Conservation (phyloP, 1,139 yeast genomes). For the Geotrichum bryndzae region DNA sequence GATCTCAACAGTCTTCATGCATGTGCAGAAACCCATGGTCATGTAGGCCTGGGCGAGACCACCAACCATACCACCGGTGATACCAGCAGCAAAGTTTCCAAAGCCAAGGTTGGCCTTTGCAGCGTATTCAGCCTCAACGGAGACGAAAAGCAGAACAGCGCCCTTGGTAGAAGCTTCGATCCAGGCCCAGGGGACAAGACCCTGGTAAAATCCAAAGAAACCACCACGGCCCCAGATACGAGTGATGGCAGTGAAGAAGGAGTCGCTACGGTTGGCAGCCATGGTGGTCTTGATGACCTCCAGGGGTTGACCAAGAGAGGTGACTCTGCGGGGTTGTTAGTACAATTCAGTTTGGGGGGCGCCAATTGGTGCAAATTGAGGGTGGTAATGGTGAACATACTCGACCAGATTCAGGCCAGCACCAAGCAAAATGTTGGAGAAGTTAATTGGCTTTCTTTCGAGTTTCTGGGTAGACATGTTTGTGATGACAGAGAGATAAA, state of each 20-base stretch:
- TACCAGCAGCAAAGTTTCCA: conserved; percentile 73
- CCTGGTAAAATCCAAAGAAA: conserved; percentile 84
- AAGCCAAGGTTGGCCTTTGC: conserved; percentile 56
- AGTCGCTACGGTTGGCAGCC: conserved; percentile 87
- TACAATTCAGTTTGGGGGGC: background rate
- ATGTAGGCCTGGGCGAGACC: conserved; percentile 94
- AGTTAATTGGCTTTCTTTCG: conserved; percentile 80
- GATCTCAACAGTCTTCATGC: conserved; percentile 97
- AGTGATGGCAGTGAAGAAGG: conserved; percentile 62
- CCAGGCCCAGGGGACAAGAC: conserved; percentile 99
- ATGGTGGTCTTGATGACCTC: conserved; percentile 95
- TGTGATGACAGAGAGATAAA: background rate
- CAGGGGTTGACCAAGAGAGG: conserved; percentile 95
- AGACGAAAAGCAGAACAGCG: conserved; percentile 88
- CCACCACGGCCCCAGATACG: conserved; percentile 94
- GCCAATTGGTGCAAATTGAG: background rate
- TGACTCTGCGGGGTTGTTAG: conserved; percentile 40
- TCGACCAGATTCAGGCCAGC: conserved; percentile 91
- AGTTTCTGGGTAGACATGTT: conserved; percentile 22
- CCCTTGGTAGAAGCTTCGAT: conserved; percentile 98
- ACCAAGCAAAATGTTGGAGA: conserved; percentile 85
- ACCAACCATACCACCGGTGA: conserved; percentile 91
- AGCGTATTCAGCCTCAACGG: conserved; percentile 83
- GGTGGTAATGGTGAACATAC: conserved; percentile 9
- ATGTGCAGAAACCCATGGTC: conserved; percentile 95